Percentiles rank a stretch among this genome's conserved stretches.
phyloP scores from a whole-genome alignment of 2,329 filamentous ascomycete genomes.

The Beauveria scarabaeidicola region DNA sequence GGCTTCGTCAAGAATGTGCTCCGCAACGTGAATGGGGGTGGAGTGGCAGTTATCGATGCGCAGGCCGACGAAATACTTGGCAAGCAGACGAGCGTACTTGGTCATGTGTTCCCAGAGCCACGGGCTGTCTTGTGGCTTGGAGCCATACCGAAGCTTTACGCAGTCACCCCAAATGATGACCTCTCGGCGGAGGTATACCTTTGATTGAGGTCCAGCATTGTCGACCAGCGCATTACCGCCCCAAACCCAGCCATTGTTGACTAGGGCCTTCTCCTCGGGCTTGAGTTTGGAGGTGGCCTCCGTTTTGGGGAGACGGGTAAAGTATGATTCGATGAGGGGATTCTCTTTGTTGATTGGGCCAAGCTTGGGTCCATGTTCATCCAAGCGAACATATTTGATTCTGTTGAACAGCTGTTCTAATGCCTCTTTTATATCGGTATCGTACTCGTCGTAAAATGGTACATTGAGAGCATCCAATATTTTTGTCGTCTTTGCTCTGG shows the following conservation, averaged over 20 bases:
- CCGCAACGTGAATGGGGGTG: slow-evolving; percentile 86
- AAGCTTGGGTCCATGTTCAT: slow-evolving; percentile 79
- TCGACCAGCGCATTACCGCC: slow-evolving; percentile 89
- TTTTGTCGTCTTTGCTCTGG: slow-evolving; percentile 46
- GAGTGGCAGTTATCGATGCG: slow-evolving; percentile 98
- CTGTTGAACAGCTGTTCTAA: slow-evolving; percentile 89
- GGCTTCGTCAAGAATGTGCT: slow-evolving; percentile 92
- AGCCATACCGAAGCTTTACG: slow-evolving; percentile 89
- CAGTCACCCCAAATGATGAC: slow-evolving; percentile 99
- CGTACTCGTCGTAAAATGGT: slow-evolving; percentile 85
- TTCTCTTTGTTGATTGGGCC: slow-evolving; percentile 69
- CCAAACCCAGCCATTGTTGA: slow-evolving; percentile 99
- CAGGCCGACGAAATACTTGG: slow-evolving; percentile 90
- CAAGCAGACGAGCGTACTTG: slow-evolving; percentile 81
- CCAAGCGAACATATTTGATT: slow-evolving; percentile 90
- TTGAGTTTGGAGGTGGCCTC: slow-evolving; percentile 69
- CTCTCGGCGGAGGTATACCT: slow-evolving; percentile 89
- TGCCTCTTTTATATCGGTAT: slow-evolving; percentile 71
- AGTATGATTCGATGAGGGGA: slow-evolving; percentile 88
- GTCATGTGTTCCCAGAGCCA: slow-evolving; percentile 96
- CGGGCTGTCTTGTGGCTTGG: slow-evolving; percentile 71
- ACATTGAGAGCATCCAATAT: slow-evolving; percentile 81
- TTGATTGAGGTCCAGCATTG: slow-evolving; percentile 81
- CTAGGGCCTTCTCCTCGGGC: slow-evolving; percentile 68
- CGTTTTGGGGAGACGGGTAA: slow-evolving; percentile 78